Base-by-base conservation (phyloP, 2,329 filamentous ascomycete species). In the Cercospora sp. region DNA sequence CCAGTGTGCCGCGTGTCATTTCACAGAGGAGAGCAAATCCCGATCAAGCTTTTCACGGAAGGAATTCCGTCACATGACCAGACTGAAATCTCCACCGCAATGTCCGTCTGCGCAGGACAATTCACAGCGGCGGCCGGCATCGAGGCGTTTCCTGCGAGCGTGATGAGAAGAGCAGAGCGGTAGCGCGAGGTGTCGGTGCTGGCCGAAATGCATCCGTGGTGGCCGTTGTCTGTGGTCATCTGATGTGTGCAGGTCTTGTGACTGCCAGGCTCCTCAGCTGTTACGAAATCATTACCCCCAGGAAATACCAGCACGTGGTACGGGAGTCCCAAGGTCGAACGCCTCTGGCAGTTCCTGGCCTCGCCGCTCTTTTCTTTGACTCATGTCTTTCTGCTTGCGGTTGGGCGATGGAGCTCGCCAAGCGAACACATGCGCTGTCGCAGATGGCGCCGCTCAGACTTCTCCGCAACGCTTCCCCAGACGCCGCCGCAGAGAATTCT, bases 211-310 rank as follows among this genome's bases (percentile, higher is more conserved):
- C 40, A 45, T 45, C 40, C 40, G 40, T n/a, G 40, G 0, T 9
- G 40, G 1, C 12, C n/a, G 43, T 45, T 21, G 43, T 0, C n/a
- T 9, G 34, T 13, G 43, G 43, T 21, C 43, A 45, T 45, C 43
- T 45, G 43, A 45, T 21, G 43, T 10, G 8, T n/a, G 43, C 43
- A 45, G 45, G 45, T 49, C 45, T 49, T n/a, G 45, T 49, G 45
- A 49, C 45, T 49, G 34, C 13, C 34, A 16, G 34, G 34, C 34
- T 49, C 9, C 18, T 18, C n/a, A n/a, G 45, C 45, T 28, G 63
- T 67, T 63, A 67, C 66, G 66, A 63, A 63, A 61, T 53, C 60
- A 49, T 68, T 65, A 68, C 61, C 66, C 66, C 62, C 66, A 64
- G 53, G 43, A 64, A 63, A 65, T 45, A 55, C 26, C 55, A 55